Evolutionary conservation across 768 basidiomycete genomes (phyloP).

Genomic region (Exidia glandulosa): DNA sequence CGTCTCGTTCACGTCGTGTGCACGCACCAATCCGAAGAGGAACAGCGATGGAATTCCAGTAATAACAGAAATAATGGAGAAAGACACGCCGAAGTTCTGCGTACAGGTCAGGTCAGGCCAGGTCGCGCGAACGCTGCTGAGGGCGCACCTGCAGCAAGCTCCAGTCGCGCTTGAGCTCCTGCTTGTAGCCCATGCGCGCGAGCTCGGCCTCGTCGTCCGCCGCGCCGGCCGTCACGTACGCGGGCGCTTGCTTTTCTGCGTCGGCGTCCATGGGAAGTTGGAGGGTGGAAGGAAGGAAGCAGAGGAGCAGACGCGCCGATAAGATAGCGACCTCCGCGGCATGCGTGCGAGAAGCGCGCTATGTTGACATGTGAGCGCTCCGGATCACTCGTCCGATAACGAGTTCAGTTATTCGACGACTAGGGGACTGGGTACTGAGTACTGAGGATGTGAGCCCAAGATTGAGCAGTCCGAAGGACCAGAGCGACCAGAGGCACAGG

Average conservation of each 20-base stretch:
- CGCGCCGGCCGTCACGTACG: neutral
- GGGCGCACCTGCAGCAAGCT: constrained; percentile 47
- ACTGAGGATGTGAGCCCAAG: no score
- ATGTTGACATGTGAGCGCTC: no score
- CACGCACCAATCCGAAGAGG: constrained; percentile 54
- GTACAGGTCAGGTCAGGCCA: neutral
- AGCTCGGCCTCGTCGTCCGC: constrained; percentile 47
- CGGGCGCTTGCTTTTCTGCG: neutral
- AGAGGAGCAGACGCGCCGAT: no score
- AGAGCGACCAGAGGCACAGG: no score
- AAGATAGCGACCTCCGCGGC: no score
- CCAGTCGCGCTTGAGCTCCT: constrained; percentile 55
- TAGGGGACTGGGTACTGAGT: no score
- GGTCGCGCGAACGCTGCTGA: neutral
- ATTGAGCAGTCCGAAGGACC: no score
- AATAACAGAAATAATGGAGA: constrained; percentile 63
- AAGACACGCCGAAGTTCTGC: constrained; percentile 64
- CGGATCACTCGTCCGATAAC: no score
- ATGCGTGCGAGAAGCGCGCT: no score
- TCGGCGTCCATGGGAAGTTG: neutral
- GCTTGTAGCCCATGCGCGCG: constrained; percentile 62
- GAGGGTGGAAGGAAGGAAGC: no score
- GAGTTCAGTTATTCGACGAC: no score
- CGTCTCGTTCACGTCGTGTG: no score
- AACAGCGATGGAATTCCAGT: constrained; percentile 65